Evolutionary conservation across 2,329 filamentous ascomycete genomes (phyloP), one percentile per base, ranked within the genome.

Genomic region (Sarocladium kiliense): DNA sequence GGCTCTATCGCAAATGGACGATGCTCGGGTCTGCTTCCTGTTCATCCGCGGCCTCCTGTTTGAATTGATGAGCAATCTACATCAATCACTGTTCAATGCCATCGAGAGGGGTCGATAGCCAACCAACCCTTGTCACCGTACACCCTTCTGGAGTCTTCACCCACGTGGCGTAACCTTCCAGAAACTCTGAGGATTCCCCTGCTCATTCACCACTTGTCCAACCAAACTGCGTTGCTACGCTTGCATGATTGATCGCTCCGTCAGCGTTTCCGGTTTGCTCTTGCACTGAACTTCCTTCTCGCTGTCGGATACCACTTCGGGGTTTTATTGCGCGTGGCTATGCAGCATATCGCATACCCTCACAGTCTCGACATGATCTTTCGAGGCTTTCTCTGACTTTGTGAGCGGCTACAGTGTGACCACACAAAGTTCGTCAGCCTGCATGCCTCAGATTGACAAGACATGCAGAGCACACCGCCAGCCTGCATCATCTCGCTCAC

Each of bases 161-260:
- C 44, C 47, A 51, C 47, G 47, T 51, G 47, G 47, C 47, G 47
- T 25, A 51, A 51, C 30, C 6, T 51, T 51, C 47, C 30, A 51
- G 47, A 51, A 51, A 51, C 18, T 44, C 41, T 44, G 41, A 21
- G 41, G 11, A n/a, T 39, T 21, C 41, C 44, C 44, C 44, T 30
- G 10, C 44, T 27, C 44, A 27, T 27, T 11, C 44, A n/a, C 21
- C 12, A n/a, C 19, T 30, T 30, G 25, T 30, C 44, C 44, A 47
- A 47, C 44, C 44, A 26, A 26, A 27, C 25, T 23, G 11, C 19
- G 3, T 12, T 3, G n/a, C 25, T 27, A 10, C 39, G n/a, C 23
- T 21, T 23, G 39, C 39, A 44, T 47, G 41, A 44, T 6, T 44
- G 41, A 12, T 12, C 21, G 11, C 44, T 5, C 21, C 7, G 44